Evolutionary conservation across 805 yeast species (phyloP).

Genomic region (Peterozyma xylosa): DNA sequence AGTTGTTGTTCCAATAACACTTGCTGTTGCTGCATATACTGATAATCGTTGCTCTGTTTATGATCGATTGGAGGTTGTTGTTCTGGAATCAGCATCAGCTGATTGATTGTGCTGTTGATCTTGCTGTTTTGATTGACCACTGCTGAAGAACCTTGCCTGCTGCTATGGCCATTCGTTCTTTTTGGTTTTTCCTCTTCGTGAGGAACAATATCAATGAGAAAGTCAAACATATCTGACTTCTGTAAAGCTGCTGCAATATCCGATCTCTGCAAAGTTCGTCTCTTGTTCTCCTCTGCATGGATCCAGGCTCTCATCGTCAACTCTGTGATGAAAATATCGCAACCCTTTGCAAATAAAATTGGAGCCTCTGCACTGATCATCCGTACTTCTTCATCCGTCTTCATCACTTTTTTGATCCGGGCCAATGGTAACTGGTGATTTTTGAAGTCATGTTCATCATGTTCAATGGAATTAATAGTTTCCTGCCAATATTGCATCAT

Average conservation of each 20-base stretch:
- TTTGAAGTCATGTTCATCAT: conserved; percentile 83
- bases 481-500: conserved; percentile 99
- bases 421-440: conserved; percentile 94
- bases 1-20: not conserved
- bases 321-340: conserved; percentile 95
- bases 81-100: not conserved
- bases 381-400: conserved; percentile 92
- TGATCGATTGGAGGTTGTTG: not conserved
- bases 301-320: conserved; percentile 99
- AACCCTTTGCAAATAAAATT: conserved; percentile 92
- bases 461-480: conserved; percentile 83
- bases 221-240: conserved; percentile 95
- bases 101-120: conserved; percentile 1
- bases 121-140: not conserved
- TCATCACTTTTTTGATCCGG: conserved; percentile 94
- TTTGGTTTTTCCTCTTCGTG: conserved; percentile 70
- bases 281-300: conserved; percentile 92
- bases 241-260: conserved; percentile 95
- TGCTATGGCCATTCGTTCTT: conserved; percentile 5
- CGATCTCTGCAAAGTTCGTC: conserved; percentile 87
- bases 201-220: conserved; percentile 92
- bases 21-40: not conserved
- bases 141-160: not conserved
- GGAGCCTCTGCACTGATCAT: conserved; percentile 99
- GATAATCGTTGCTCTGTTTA: not conserved